Base-by-base conservation (phyloP, 345 rosid species). In the Ceriops decandra region DNA sequence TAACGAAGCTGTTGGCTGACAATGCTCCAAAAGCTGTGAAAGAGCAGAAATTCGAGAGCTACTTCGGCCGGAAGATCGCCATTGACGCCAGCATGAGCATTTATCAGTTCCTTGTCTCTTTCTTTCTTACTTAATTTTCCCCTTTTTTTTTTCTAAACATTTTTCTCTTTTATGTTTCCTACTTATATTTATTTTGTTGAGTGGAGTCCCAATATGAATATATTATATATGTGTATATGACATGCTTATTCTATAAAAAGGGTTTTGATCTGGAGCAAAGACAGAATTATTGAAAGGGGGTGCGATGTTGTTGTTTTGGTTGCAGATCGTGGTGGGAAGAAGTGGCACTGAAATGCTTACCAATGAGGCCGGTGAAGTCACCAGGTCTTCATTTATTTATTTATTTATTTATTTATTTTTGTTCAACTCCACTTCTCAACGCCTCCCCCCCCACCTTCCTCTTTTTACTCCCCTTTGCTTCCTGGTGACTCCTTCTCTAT, bases 1-100 rank as follows among this genome's bases (percentile, higher is more conserved):
- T 95, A 78, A 95, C 97, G 75, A 91, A 95, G 86, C 89, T 91
- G 66, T 78, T 95, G 70, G 99, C 97, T 1, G 99, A 95, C 78
- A 88, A 95, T 78, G 97, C 93, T 6, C 97, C 96, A 1, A 87
- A 76, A 62, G 78, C 84, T 52, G 90, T 90, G 97, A 95, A 95
- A 78, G 99, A 89, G 77, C 93, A 91, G 76, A 95, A 91, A 74
- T 90, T 91, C 64, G 93, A 91, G 79, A 87, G 90, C 82, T 95
- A 80, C 64, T 95, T 95, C 24, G 97, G 99, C 65, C 87, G 99
- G 46, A 90, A 91, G 81, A 91, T 91, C 16, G 95, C 97, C 26
- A 82, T 95, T 47, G 99, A 95, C 67, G 97, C 99, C 61, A 90
- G 99, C 93, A 91, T 95, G 97, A 95, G 97, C 88, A 95, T 91